phyloP scores from a whole-genome alignment of 345 rosid species.

The Dimocarpus longan region DNA sequence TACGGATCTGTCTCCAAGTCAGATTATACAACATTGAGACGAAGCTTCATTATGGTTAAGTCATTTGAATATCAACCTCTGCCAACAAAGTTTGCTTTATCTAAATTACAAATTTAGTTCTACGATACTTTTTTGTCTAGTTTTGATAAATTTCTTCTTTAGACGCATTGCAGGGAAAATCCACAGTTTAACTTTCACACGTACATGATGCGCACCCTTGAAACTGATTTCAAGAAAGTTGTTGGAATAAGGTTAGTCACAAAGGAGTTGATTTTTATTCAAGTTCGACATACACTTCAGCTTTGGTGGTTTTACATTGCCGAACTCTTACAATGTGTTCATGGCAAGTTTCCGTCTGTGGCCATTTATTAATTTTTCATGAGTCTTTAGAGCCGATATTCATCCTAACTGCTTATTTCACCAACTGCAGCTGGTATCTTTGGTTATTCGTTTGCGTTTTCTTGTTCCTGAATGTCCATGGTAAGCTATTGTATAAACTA shows the following conservation, averaged over 20 bases:
- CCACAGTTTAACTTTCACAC: conserved; percentile 80
- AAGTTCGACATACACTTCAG: too few species aligned
- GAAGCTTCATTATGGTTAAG: conserved; percentile 82
- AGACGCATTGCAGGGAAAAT: conserved; percentile 80
- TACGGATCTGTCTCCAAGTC: conserved; percentile 70
- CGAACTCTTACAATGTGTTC: not conserved
- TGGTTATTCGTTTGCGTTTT: conserved; percentile 80
- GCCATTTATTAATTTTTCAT: not conserved
- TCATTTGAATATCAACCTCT: not conserved
- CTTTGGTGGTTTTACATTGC: too few species aligned
- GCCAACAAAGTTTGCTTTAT: not conserved
- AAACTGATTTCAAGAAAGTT: conserved; percentile 89
- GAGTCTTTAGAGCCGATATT: not conserved
- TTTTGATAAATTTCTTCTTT: not conserved
- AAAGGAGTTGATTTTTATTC: too few species aligned
- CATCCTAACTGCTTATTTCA: not conserved
- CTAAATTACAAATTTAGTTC: not conserved
- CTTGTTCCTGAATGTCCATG: conserved; percentile 66
- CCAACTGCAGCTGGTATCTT: conserved; percentile 78
- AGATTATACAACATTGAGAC: conserved; percentile 75
- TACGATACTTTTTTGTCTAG: not conserved
- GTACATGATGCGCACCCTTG: conserved; percentile 85
- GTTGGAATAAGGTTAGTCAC: conserved; percentile 77
- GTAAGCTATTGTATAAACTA: conserved; percentile 35
- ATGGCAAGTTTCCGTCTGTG: not conserved